Evolutionary conservation across 345 rosid species (phyloP).

Genomic region (Moricandia moricandioides): DNA sequence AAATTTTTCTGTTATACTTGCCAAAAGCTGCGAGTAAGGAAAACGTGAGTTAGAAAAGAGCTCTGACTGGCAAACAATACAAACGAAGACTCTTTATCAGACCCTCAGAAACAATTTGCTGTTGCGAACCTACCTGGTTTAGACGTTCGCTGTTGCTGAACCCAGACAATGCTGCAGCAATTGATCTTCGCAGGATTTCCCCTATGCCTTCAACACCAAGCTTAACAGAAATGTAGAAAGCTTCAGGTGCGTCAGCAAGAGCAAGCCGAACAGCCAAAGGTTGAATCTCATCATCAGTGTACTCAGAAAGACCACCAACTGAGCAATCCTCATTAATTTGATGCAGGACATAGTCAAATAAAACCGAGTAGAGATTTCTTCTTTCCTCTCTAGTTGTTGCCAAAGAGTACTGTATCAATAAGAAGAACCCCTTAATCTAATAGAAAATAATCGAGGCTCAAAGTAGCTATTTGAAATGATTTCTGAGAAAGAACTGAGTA

Average conservation of each 20-base stretch:
- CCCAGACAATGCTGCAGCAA: slow-evolving; percentile 73
- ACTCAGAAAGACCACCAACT: slow-evolving; percentile 81
- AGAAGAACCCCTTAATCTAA: slow-evolving; percentile 14
- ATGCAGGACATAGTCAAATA: slow-evolving; percentile 80
- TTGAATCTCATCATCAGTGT: slow-evolving; percentile 78
- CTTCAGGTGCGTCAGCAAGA: slow-evolving; percentile 94
- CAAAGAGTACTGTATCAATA: slow-evolving; percentile 77
- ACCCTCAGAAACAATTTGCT: slow-evolving; percentile 10
- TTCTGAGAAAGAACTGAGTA: slow-evolving; percentile 5
- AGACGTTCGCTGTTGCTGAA: slow-evolving; percentile 84
- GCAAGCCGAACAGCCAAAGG: slow-evolving; percentile 74
- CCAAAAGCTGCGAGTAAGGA: slow-evolving; percentile 67
- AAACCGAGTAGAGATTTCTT: slow-evolving; percentile 81
- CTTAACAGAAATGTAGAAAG: slow-evolving; percentile 89
- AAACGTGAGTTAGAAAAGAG: slow-evolving; percentile 22
- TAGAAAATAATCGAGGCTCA: neutral
- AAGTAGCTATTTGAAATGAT: neutral
- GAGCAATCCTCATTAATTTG: slow-evolving; percentile 80
- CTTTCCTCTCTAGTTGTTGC: slow-evolving; percentile 83
- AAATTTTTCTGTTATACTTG: slow-evolving; percentile 71
- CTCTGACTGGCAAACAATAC: slow-evolving; percentile 1
- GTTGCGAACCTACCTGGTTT: slow-evolving; percentile 56
- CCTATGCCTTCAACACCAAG: slow-evolving; percentile 95
- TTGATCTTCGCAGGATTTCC: slow-evolving; percentile 86
- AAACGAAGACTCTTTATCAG: neutral